Base-by-base conservation (phyloP, 345 rosid genomes). In the Rhodomyrtus tomentosa region DNA sequence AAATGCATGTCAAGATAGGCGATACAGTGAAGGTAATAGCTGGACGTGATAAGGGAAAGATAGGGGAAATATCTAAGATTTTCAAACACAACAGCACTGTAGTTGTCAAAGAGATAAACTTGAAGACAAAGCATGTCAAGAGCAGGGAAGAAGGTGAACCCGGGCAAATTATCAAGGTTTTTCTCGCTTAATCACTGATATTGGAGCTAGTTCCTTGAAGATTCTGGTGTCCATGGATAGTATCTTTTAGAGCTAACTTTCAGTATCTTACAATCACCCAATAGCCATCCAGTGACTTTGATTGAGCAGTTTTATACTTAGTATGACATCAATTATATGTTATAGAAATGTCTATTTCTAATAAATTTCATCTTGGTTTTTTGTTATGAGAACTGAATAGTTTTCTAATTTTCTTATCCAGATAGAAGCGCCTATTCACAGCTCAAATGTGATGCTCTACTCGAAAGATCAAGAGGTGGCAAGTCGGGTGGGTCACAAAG, bases 401-500 rank as follows among this genome's bases (percentile, higher is more conserved):
- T 54, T 18, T 13, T 38, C 51, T 72, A 59, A 59, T 81, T 82
- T 81, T 83, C 55, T 85, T 32, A 86, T 80, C 85, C 95, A 96
- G 99, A 92, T 95, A 13, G 99, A 95, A 92, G 98, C 98, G 45
- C 95, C 98, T 8, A 91, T 96, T 85, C 99, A 96, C 89, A 96
- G 98, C 90, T 96, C 99, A 22, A 95, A 94, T 32, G 98, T 95
- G 91, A 95, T 96, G 99, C 88, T 95, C 7, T 94, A 95, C 87
- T 96, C 98, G 0, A 94, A 94, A 87, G 99, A 96, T 55, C 83
- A 94, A 87, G 89, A 95, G 0, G 92, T 93, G 7, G 91, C 91
- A 21, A 96, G 99, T 86, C 91, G 98, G 49, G 93, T 95, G 81
- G 98, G 98, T 50, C 99, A 94, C 87, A 94, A 92, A 85, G 87